Conservation (phyloP, 805 yeast species). For the Metschnikowia sp. region DNA sequence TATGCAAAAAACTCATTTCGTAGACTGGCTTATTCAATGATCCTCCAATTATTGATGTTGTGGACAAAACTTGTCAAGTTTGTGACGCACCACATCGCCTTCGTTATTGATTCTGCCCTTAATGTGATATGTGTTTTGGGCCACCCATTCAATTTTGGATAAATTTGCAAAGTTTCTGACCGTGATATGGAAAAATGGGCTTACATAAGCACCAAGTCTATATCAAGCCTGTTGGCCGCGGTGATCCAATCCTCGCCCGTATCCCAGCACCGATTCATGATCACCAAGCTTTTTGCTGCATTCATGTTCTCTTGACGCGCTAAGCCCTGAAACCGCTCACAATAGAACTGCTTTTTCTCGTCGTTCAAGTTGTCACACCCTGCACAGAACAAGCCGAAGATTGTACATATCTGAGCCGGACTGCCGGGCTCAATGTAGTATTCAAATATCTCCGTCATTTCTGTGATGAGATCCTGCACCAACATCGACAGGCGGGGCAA, state of each 20-base stretch:
- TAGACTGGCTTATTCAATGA: no score
- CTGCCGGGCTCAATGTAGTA: slow-evolving; percentile 42
- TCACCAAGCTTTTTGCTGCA: slow-evolving; percentile 43
- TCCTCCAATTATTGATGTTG: no score
- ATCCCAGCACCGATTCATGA: slow-evolving; percentile 54
- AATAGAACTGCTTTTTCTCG: slow-evolving; percentile 32
- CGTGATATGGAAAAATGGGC: no score
- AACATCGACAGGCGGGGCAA: slow-evolving; percentile 44
- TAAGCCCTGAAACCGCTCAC: slow-evolving; percentile 39
- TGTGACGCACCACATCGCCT: no score
- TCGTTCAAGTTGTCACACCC: slow-evolving; percentile 53
- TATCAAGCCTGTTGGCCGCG: slow-evolving; percentile 39
- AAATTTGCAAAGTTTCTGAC: no score
- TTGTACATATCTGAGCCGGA: slow-evolving; percentile 53
- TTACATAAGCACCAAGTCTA: slow-evolving; percentile 42
- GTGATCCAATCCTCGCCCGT: slow-evolving; percentile 51
- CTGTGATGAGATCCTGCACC: slow-evolving; percentile 46
- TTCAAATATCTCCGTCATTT: slow-evolving; percentile 36
- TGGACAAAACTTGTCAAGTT: no score
- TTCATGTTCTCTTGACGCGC: slow-evolving; percentile 41
- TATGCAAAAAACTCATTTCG: no score
- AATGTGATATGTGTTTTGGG: no score
- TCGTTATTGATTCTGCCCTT: no score
- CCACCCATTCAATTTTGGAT: no score
- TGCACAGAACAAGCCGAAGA: slow-evolving; percentile 54